phyloP scores from a whole-genome alignment of 345 rosid genomes.

The Aegle marmelos region DNA sequence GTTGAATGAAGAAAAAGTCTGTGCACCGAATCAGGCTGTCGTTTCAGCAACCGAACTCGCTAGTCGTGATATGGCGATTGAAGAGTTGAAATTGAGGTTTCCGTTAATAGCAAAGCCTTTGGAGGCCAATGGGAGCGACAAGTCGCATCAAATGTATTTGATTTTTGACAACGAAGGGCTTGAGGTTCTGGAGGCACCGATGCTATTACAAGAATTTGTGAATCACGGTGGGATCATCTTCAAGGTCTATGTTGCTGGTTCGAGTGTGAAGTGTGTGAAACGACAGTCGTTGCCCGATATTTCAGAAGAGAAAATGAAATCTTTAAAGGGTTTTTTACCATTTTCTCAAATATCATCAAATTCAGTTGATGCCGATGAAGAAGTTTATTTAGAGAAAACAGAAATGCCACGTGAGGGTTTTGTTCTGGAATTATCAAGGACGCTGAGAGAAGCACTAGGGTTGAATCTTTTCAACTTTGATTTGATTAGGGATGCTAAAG shows the following conservation, averaged over 20 bases:
- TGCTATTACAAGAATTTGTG: slow-evolving; percentile 60
- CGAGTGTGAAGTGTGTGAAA: slow-evolving; percentile 51
- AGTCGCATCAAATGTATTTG: slow-evolving; percentile 58
- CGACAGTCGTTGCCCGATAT: slow-evolving; percentile 60
- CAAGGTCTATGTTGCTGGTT: slow-evolving; percentile 60
- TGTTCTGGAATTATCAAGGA: slow-evolving; percentile 39
- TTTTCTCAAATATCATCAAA: slow-evolving; percentile 56
- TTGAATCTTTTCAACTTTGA: slow-evolving; percentile 62
- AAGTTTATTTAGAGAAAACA: slow-evolving; percentile 35
- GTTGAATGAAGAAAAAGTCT: slow-evolving; percentile 27
- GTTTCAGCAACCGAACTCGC: slow-evolving; percentile 34
- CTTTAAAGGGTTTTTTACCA: slow-evolving; percentile 36
- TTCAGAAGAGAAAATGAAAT: slow-evolving; percentile 43
- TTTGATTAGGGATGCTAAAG: slow-evolving; percentile 48
- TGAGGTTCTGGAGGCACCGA: slow-evolving; percentile 47
- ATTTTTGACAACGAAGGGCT: slow-evolving; percentile 53
- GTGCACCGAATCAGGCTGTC: slow-evolving; percentile 60
- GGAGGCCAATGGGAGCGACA: slow-evolving; percentile 53
- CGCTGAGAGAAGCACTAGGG: slow-evolving; percentile 44
- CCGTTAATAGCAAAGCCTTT: slow-evolving; percentile 66
- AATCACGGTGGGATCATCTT: slow-evolving; percentile 69
- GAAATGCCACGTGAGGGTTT: slow-evolving; percentile 49
- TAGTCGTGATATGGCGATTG: too few species aligned
- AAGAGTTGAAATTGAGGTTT: slow-evolving; percentile 28
- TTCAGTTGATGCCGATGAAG: slow-evolving; percentile 31